A percentile compares a stretch with the other conserved stretches of the same genome.
phyloP scores from a whole-genome alignment of 257 asterid genomes.

The Penstemon barbatus region DNA sequence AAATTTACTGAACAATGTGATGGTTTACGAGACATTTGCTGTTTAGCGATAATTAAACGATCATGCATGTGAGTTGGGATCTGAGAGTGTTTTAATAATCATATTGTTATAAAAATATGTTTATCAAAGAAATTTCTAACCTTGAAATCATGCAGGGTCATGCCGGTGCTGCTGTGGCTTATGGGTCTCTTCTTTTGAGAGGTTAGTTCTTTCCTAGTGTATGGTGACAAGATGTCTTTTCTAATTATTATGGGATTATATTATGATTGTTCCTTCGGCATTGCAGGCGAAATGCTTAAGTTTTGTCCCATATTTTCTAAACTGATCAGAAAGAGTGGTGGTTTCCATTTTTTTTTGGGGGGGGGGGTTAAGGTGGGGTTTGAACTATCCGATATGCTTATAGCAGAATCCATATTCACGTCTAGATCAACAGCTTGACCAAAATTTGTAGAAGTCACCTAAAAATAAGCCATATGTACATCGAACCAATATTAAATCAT shows the following conservation, averaged over 20 bases:
- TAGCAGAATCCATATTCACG: no score
- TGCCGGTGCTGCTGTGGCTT: conserved; percentile 88
- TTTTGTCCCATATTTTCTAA: background rate
- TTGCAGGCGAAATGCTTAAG: background rate
- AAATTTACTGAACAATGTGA: conserved; percentile 14
- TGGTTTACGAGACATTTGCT: conserved; percentile 1
- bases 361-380: no score
- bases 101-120: conserved; percentile 1
- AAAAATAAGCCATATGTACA: no score
- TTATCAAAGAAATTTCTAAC: conserved; percentile 3
- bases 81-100: conserved; percentile 7
- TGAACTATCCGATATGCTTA: no score
- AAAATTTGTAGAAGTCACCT: no score
- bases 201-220: conserved; percentile 41
- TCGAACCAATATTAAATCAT: no score
- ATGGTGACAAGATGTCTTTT: background rate
- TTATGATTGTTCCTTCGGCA: background rate
- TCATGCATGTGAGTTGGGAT: conserved; percentile 11
- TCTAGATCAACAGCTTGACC: no score
- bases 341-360: background rate
- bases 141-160: conserved; percentile 65
- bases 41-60: no score
- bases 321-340: background rate
- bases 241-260: background rate
- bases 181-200: conserved; percentile 85